Percentiles rank a stretch among this genome's conserved stretches.
Conservation (phyloP, 352 stramenopile species). For the Phytopythium oedochilum region DNA sequence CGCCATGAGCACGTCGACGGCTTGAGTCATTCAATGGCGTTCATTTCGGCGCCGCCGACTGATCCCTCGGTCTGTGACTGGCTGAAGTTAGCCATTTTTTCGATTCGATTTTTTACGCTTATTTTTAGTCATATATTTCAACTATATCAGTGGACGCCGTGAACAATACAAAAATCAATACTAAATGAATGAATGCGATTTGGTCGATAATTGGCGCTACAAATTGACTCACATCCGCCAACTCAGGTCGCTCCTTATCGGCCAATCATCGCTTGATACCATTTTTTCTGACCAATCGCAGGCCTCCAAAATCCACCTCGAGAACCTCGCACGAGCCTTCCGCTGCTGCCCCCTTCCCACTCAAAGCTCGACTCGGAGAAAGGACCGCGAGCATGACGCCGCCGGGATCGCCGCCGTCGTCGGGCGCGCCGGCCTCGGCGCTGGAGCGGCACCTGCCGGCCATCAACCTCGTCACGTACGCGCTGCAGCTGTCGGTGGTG, state of each 20-base stretch:
- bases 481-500: constrained; percentile 18
- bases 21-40: no score
- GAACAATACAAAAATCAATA: no score
- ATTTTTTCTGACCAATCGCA: neutral
- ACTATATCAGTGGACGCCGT: no score
- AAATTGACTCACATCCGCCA: no score
- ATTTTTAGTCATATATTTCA: no score
- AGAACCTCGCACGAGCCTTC: no score
- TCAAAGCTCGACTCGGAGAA: neutral
- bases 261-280: neutral
- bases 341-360: neutral
- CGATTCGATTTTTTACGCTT: no score
- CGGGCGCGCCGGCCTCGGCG: constrained; percentile 3
- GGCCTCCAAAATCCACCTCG: neutral
- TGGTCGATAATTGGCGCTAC: no score
- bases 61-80: no score
- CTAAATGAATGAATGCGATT: no score
- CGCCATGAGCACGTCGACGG: constrained; percentile 9
- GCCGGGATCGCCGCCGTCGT: neutral
- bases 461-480: constrained; percentile 29
- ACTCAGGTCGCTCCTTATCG: neutral
- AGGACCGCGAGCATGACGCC: neutral
- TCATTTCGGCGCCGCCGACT: no score
- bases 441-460: constrained; percentile 17
- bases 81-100: no score